Base-by-base conservation (phyloP, 371 early-diverging fungal genomes). In the Apophysomyces variabilis region DNA sequence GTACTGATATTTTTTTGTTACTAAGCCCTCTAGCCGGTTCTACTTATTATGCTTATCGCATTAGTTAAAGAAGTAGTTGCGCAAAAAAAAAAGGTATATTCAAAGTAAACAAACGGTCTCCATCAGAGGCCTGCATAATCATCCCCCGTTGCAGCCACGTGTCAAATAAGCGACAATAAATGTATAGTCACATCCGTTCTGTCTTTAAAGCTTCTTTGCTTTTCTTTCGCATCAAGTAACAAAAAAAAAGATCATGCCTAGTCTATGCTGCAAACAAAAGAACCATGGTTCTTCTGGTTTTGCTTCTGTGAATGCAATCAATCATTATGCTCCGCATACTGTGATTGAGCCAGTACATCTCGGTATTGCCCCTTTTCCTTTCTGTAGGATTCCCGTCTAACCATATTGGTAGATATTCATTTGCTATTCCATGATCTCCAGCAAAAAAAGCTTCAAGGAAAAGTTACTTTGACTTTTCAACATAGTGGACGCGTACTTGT, bases 291-390 rank as follows among this genome's bases (percentile, higher is more conserved):
- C 44, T 21, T 61, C 62, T 35, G 58, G 56, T 3, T 78, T 73
- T 45, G 61, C 39, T 26, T 78, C 75, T 11, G 46, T 73, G 11
- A 58, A 58, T 41, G 75, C 78, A 16, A 39, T 65, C 11, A 72
- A 68, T 45, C 75, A 75, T 8, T 83, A 83, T 61, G 84, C 79
- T 38, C 84, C 84, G 7, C 63, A 71, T 59, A 69, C 68, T 32
- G 75, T 75, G 13, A 75, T 83, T 44, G 75, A 80, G 44, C 79
- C 84, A 41, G 58, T 74, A 9, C 84, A 81, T 58, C 41, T 71
- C 6, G 76, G 79, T 78, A 69, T 38, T 21, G 60, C 18, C 41
- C 26, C 37, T 9, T 38, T 62, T 4, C n/a, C 38, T 13, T 11
- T 7, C 16, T 43, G 21, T 54, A 54, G 12, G 6, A 54, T 39